Base-by-base conservation (phyloP, 805 yeast species). In the Wickerhamia fluorescens region DNA sequence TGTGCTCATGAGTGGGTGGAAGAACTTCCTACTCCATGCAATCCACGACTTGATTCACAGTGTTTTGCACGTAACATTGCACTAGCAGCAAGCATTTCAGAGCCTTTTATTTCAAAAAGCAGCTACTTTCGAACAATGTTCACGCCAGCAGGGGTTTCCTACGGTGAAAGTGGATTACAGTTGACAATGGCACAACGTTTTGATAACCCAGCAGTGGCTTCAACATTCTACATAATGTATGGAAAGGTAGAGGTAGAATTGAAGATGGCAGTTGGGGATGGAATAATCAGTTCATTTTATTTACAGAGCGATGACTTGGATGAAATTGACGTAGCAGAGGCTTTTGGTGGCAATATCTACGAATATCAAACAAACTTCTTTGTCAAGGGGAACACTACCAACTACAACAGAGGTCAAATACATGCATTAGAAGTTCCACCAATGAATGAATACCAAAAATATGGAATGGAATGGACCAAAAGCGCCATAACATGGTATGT, bases 241-340 rank as follows among this genome's bases (percentile, higher is more conserved):
- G 68, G 68, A 4, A 48, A 47, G 28, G 66, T 51, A 2, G 61
- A 51, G 37, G 62, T 55, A 10, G 63, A 56, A 16, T 41, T 62
- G 11, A 36, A 31, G 30, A 62, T 55, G 2, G 46, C 62, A 1
- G 13, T 31, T 0, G 69, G 67, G 1, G 27, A 24, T 4, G 68
- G 68, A 2, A 47, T 63, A 13, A 49, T 63, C n/a, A 49, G 58
- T 14, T 53, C 62, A 14, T 53, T 61, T 24, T 62, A 62, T 37
- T 33, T 62, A n/a, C 68, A 61, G 35, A 56, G 63, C 25, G 60
- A 60, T 32, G 67, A 60, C 39, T 44, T 57, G 33, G 69, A 63
- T 36, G 68, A 61, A 34, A 61, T 63, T 20, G 68, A 63, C 30
- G 40, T 61, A 6, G 56, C 52, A 3, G 69, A 63, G 28, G 31